Evolutionary conservation across 257 asterid species (phyloP), one percentile per base, ranked within the genome.

Genomic region (Solanum commersonii): DNA sequence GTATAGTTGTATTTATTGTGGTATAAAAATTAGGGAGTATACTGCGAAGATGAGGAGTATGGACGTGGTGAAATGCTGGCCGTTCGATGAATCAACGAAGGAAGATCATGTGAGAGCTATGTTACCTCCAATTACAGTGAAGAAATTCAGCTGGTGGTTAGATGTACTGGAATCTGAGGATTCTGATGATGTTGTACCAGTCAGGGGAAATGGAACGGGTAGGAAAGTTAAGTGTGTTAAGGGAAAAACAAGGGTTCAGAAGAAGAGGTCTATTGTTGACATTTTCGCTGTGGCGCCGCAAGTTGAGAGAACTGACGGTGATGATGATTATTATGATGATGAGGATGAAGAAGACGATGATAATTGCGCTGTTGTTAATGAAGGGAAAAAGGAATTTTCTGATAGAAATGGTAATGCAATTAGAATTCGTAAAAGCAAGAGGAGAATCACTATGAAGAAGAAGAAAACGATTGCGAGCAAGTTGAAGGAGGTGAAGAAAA

Each of bases 21-120:
- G 35, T 29, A 5, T 82, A 68, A 14, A 16, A 3, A 84, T 42
- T 72, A 95, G 98, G 70, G 98, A 93, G 92, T 94, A 93, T 88
- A 88, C 91, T 16, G 91, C 95, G 46, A 87, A 92, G 92, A 92
- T 91, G 98, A 93, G 98, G 89, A 91, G 92, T 35, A 89, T 90
- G 68, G 89, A 93, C 93, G 94, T 93, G 94, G 93, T 84, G 88
- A 91, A 93, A 60, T 93, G 96, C 94, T 95, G 98, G 96, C 98
- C 98, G 25, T 95, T 95, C 85, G 94, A 90, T 88, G 93, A 90
- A 31, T 70, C 88, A 5, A 18, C 77, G 15, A 68, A 72, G 31
- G 93, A 90, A 60, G 91, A 89, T 38, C 79, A 87, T 56, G 91
- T 92, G 12, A 86, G 86, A 67, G 90, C 94, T 5, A 72, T 89